Percentiles rank a stretch among this genome's conserved stretches.
These are phyloP conservation scores for Sporisorium sorghi DNA, from an alignment of 1,284 basidiomycete species.

Conservation along the genomic window DNA sequence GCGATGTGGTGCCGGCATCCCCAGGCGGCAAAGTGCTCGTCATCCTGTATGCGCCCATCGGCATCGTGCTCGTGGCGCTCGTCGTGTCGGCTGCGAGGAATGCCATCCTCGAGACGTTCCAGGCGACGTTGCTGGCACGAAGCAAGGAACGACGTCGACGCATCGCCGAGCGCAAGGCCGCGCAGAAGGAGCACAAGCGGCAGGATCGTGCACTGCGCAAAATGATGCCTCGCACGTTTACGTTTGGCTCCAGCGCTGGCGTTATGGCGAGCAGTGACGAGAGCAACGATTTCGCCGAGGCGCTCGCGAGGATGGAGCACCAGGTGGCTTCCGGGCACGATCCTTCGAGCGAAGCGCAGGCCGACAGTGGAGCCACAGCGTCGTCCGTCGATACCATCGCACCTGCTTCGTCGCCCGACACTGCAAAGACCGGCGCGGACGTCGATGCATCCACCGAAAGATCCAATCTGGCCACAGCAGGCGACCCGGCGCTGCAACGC, in stretches of 20 bases:
- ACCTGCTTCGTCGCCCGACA: background rate
- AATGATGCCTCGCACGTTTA: constrained; percentile 29
- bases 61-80: constrained; percentile 72
- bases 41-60: constrained; percentile 62
- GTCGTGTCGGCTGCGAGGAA: constrained; percentile 78
- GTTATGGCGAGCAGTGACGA: background rate
- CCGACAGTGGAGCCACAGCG: background rate
- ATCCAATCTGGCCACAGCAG: constrained; percentile 8
- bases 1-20: constrained; percentile 77
- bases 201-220: constrained; percentile 28
- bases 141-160: constrained; percentile 28
- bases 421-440: constrained; percentile 1
- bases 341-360: background rate
- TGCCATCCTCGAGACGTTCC: constrained; percentile 76
- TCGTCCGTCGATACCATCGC: constrained; percentile 5
- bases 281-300: constrained; percentile 30
- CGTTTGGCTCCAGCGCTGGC: constrained; percentile 12
- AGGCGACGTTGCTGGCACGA: constrained; percentile 48
- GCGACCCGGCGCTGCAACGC: constrained; percentile 32
- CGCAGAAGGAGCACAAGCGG: constrained; percentile 29
- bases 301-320: constrained; percentile 30
- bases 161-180: constrained; percentile 24
- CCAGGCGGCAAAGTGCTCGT: constrained; percentile 71
- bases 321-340: constrained; percentile 10
- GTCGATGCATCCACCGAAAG: background rate